A percentile compares a stretch with the other conserved stretches of the same genome.
These are phyloP conservation scores for Phaffia australis DNA, from an alignment of 768 basidiomycete species.

Conservation along the genomic window DNA sequence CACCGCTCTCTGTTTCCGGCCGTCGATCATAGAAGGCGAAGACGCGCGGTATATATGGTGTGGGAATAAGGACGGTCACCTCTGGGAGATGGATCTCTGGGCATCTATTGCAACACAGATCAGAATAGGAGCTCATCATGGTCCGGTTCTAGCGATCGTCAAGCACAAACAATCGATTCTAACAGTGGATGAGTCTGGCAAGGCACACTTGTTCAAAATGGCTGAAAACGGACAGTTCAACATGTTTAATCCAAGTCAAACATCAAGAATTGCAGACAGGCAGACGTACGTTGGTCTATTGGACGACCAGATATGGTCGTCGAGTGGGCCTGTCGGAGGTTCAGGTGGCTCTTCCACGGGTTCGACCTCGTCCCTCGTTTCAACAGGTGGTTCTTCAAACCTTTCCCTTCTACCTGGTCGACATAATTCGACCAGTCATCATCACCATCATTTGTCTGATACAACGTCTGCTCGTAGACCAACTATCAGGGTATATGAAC, in stretches of 20 bases:
- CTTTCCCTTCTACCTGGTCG: too few species aligned
- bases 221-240: constrained; percentile 5
- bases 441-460: too few species aligned
- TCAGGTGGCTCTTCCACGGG: constrained; percentile 13
- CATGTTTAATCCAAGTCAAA: constrained; percentile 28
- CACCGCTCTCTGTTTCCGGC: constrained; percentile 66
- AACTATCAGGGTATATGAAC: constrained; percentile 69
- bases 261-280: constrained; percentile 58
- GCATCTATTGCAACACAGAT: constrained; percentile 50
- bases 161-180: constrained; percentile 59
- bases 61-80: constrained; percentile 79
- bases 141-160: constrained; percentile 51
- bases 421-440: too few species aligned
- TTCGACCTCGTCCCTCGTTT: constrained; percentile 5
- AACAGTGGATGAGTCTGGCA: constrained; percentile 74
- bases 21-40: constrained; percentile 40
- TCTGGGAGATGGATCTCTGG: constrained; percentile 68
- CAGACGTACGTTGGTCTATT: constrained; percentile 67
- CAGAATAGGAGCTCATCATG: constrained; percentile 54
- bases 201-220: constrained; percentile 55
- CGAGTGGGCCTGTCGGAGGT: constrained; percentile 39
- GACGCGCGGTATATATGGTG: constrained; percentile 64
- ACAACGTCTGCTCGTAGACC: constrained; percentile 44
- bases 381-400: too few species aligned
- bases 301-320: constrained; percentile 73